Evolutionary conservation across 2,329 filamentous ascomycete genomes (phyloP).

Genomic region (Alternaria triticina): DNA sequence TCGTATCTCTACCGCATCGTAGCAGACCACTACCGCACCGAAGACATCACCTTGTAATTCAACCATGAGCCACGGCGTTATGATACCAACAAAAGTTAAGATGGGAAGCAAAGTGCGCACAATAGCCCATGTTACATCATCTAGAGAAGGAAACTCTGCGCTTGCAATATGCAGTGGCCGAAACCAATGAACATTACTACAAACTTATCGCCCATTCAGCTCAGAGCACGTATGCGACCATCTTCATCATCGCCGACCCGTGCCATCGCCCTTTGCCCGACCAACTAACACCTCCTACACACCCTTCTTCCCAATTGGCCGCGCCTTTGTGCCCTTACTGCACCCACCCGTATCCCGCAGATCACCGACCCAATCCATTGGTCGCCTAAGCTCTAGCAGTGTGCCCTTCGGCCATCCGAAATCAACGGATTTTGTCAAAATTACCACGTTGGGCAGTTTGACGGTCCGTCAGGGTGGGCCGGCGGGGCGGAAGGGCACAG

Average conservation of each 20-base stretch:
- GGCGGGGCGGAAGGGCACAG: background rate
- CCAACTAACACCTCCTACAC: constrained; percentile 15
- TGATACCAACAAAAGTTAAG: background rate
- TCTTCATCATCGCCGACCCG: background rate
- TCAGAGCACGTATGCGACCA: background rate
- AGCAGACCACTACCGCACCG: constrained; percentile 75
- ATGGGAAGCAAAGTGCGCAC: background rate
- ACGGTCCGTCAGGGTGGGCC: background rate
- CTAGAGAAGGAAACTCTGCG: background rate
- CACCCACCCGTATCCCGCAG: constrained; percentile 1
- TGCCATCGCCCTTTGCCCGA: background rate
- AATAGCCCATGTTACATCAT: background rate
- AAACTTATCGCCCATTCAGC: background rate
- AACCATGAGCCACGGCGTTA: background rate
- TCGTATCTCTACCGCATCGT: constrained; percentile 77
- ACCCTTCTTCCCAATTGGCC: constrained; percentile 14
- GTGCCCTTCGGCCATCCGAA: constrained; percentile 17
- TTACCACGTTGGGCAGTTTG: constrained; percentile 6
- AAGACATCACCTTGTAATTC: constrained; percentile 66
- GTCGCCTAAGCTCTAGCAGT: constrained; percentile 5
- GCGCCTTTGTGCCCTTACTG: constrained; percentile 1
- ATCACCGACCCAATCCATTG: constrained; percentile 7
- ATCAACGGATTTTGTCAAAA: constrained; percentile 4
- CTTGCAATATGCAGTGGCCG: background rate
- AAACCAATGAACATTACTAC: background rate